Evolutionary conservation across 768 basidiomycete species (phyloP), one percentile per base, ranked within the genome.

Genomic region (Mrakia blollopis): DNA sequence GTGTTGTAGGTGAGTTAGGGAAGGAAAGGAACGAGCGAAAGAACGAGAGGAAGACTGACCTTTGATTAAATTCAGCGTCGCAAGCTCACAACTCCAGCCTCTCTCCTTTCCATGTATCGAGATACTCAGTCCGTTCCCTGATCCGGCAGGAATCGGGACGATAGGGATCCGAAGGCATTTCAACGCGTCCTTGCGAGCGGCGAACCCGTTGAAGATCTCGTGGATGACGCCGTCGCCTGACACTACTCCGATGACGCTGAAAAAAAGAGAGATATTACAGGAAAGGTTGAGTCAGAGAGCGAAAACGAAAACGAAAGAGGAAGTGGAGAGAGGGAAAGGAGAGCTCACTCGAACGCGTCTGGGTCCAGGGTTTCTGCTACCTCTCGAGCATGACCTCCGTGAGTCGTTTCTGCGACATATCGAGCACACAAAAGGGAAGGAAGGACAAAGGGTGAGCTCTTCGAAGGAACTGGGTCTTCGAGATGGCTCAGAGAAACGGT

Each of bases 211-310:
- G 61, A 83, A 62, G 1, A 84, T 78, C 63, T 85, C 84, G 75
- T 84, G 82, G 10, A 83, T 80, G 47, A 83, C 72, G 11, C 84
- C 84, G 74, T 85, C 84, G 8, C 84, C 84, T 0, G 83, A 83
- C 2, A 81, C 81, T 0, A 81, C 79, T 0, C 81, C 82, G 5
- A 84, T 81, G 35, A 82, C 82, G 73, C 83, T 84, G 73, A 1
- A 16, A 50, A 2, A 6, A 67, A 16, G 61, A 35, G 25, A 14
- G 52, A 41, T n/a, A n/a, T n/a, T 4, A 37, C n/a, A 1, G 21
- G 18, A 2, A 50, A 50, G 47, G 47, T 9, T 14, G 2, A 16
- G 44, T 47, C 70, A 5, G n/a, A 11, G 7, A 3, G n/a, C 35
- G 5, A 21, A 30, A 25, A n/a, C n/a, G 39, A 44, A 14, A 44